phyloP scores from a whole-genome alignment of 495 filamentous ascomycete species.

The Aspergillus kassunensis region DNA sequence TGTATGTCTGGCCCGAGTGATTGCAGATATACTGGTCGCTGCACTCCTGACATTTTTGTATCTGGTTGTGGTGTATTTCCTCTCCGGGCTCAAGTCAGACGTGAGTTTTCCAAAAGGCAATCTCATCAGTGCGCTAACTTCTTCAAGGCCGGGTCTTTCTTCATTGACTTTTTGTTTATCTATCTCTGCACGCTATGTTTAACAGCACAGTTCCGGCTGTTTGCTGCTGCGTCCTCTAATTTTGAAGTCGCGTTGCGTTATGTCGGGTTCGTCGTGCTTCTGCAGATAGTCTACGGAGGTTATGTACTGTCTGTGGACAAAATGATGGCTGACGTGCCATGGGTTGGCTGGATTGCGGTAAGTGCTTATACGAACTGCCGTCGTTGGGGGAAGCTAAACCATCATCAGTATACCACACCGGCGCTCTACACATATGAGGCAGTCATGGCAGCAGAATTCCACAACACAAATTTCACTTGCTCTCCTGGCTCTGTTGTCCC shows the following conservation, averaged over 20 bases:
- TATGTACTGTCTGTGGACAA: conserved; percentile 36
- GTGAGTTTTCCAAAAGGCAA: conserved; percentile 14
- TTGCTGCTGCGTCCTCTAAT: conserved; percentile 39
- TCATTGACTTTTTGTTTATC: conserved; percentile 53
- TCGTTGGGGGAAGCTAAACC: not conserved
- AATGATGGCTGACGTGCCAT: conserved; percentile 35
- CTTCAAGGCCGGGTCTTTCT: conserved; percentile 43
- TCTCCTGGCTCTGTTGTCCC: conserved; percentile 53
- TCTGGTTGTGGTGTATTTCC: conserved; percentile 68
- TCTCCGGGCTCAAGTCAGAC: conserved; percentile 47
- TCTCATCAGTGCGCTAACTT: not conserved
- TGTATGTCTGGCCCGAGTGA: conserved; percentile 65
- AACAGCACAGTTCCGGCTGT: conserved; percentile 42
- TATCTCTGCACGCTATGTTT: conserved; percentile 51
- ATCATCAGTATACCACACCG: conserved; percentile 53
- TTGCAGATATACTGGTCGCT: conserved; percentile 65
- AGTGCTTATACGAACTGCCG: conserved; percentile 23
- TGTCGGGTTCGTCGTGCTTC: conserved; percentile 31
- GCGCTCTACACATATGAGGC: conserved; percentile 66
- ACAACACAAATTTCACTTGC: conserved; percentile 40
- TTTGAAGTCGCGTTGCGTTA: conserved; percentile 38
- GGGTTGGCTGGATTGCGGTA: conserved; percentile 39
- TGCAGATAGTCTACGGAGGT: conserved; percentile 35
- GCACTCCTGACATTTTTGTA: conserved; percentile 62
- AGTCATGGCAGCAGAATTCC: conserved; percentile 55